Base-by-base conservation (phyloP, 495 filamentous ascomycete genomes). In the Podospora didyma region DNA sequence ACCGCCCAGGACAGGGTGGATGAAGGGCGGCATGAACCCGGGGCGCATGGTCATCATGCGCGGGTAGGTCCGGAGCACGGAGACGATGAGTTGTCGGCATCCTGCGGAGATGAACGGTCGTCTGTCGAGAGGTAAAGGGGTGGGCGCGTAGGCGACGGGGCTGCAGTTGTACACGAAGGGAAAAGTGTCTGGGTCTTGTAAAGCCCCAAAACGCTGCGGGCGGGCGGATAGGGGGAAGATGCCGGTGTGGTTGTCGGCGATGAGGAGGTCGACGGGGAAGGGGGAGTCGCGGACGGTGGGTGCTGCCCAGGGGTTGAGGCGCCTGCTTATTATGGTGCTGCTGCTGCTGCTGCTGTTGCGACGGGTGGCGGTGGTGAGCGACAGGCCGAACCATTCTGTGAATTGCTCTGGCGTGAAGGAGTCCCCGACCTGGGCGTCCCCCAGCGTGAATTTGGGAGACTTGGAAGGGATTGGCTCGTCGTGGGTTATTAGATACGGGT, bases 11-110 rank as follows among this genome's bases (percentile, higher is more conserved):
- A 26, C 20, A 0, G 22, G 39, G 51, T 53, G 51, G 20, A 53
- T 31, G 11, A 53, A 53, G 14, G 51, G 51, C 17, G 51, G 51
- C 10, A 53, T 21, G 17, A 17, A 20, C 0, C 26, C 39, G 21
- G 39, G 39, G 19, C 37, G 20, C 19, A 14, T 14, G 14, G 23
- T 46, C 51, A 53, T 46, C 51, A 53, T 53, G 28, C 51, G 51
- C 19, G 51, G 51, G 37, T n/a, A 53, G 3, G 51, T 28, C 7
- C 51, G 51, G 21, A 46, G 21, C 1, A 37, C 20, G 6, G 51
- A 53, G 21, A 53, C 19, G 37, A 53, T 46, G 35, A 45, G 37
- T 12, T 44, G 17, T 0, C 51, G 51, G 39, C 51, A 53, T 0
- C 51, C 22, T 20, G 37, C 9, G 22, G 51, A 45, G 22, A 53